Evolutionary conservation across 108 stramenopile species (phyloP).

Genomic region (Licmophora abbreviata): DNA sequence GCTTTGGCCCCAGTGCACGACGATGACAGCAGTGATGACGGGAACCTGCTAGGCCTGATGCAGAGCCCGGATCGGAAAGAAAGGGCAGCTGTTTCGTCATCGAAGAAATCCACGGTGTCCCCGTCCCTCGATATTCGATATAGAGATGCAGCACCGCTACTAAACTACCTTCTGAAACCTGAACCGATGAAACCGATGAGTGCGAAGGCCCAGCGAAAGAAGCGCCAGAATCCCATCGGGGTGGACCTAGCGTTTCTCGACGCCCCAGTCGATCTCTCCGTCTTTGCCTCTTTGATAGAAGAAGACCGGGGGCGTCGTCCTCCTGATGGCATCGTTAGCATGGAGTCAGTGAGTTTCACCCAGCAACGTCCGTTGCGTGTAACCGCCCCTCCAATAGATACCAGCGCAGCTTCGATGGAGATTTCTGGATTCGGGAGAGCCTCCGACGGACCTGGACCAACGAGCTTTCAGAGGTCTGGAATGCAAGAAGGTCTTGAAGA

Average conservation of each 20-base stretch:
- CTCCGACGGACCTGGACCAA: not conserved
- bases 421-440: not conserved
- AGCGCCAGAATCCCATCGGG: slow-evolving; percentile 32
- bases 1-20: not conserved
- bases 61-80: slow-evolving; percentile 7
- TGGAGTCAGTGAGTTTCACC: slow-evolving; percentile 47
- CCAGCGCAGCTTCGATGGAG: no score
- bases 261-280: slow-evolving; percentile 28
- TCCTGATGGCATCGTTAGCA: slow-evolving; percentile 9
- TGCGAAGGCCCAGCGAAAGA: slow-evolving; percentile 76
- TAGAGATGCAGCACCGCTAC: slow-evolving; percentile 28
- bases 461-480: not conserved
- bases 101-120: not conserved
- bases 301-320: slow-evolving; percentile 9
- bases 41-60: not conserved
- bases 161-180: slow-evolving; percentile 64
- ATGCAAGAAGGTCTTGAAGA: not conserved
- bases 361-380: slow-evolving; percentile 20
- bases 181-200: slow-evolving; percentile 87
- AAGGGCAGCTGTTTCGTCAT: slow-evolving; percentile 5
- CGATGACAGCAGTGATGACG: slow-evolving; percentile 17
- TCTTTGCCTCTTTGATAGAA: slow-evolving; percentile 38
- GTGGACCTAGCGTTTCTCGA: slow-evolving; percentile 19
- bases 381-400: not conserved
- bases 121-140: slow-evolving; percentile 19